Conservation (phyloP, 108 stramenopile genomes). For the Pinguiococcus pyrenoidosus region DNA sequence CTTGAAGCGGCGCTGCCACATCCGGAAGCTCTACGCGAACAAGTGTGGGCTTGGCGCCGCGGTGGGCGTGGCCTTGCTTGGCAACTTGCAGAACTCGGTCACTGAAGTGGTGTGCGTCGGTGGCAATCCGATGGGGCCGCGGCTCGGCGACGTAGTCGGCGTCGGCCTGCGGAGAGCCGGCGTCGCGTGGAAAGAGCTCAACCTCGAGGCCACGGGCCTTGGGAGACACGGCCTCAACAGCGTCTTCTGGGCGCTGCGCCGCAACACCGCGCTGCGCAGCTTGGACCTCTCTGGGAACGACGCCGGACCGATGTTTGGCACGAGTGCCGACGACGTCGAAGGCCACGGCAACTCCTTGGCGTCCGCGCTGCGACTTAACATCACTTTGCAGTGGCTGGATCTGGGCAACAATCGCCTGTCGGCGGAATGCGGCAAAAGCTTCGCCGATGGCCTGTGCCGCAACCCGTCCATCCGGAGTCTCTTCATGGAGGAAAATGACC, state of each 20-base stretch:
- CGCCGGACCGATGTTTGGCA: too few relatives aligned
- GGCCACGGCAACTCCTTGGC: slow-evolving; percentile 11
- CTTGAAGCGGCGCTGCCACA: too few relatives aligned
- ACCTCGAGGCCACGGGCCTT: slow-evolving; percentile 13
- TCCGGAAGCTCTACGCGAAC: too few relatives aligned
- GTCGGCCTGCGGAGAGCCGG: slow-evolving; percentile 5
- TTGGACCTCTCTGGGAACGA: slow-evolving; percentile 17
- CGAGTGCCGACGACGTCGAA: neutral
- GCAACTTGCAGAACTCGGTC: slow-evolving; percentile 6
- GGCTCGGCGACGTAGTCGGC: slow-evolving; percentile 4
- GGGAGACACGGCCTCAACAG: slow-evolving; percentile 10
- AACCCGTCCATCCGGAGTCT: slow-evolving; percentile 2
- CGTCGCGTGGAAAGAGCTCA: slow-evolving; percentile 3
- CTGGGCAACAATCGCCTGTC: slow-evolving; percentile 15
- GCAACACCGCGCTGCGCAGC: slow-evolving; percentile 4
- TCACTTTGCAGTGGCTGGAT: slow-evolving; percentile 10
- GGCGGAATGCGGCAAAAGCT: slow-evolving; percentile 9
- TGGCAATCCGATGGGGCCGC: slow-evolving; percentile 1
- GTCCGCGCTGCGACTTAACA: slow-evolving; percentile 14
- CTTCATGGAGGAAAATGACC: slow-evolving; percentile 8
- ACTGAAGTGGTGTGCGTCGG: slow-evolving; percentile 10
- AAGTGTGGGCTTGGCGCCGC: slow-evolving; percentile 2
- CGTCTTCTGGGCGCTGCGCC: slow-evolving; percentile 27
- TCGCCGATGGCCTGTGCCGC: slow-evolving; percentile 1
- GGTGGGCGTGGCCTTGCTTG: slow-evolving; percentile 9